Evolutionary conservation across 257 asterid genomes (phyloP).

Genomic region (Ophiorrhiza pumila): DNA sequence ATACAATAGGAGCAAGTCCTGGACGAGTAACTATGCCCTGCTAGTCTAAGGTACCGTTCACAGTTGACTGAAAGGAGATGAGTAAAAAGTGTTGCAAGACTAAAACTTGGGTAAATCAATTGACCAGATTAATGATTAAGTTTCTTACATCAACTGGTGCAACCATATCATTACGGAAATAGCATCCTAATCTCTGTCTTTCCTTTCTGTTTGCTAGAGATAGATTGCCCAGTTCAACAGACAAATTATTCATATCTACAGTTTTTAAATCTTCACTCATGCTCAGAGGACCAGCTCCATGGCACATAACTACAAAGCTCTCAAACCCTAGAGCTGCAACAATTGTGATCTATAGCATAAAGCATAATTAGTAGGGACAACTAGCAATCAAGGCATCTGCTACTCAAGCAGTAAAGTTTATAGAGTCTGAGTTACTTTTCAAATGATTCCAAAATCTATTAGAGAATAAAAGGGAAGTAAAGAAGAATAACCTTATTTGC

Average conservation of each 20-base stretch:
- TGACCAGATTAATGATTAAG: neutral
- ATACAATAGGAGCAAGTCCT: constrained; percentile 97
- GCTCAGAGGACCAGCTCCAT: constrained; percentile 77
- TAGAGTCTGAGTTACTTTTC: neutral
- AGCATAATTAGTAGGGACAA: neutral
- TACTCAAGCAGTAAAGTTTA: neutral
- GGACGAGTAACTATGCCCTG: constrained; percentile 99
- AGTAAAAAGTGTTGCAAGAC: neutral
- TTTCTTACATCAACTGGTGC: constrained; percentile 85
- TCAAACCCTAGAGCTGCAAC: constrained; percentile 96
- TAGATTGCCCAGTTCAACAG: constrained; percentile 37
- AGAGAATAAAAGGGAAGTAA: constrained; percentile 5
- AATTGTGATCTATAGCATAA: constrained; percentile 59
- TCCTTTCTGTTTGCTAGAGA: constrained; percentile 30
- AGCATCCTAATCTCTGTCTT: constrained; percentile 77
- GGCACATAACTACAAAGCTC: constrained; percentile 97
- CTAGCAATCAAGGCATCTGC: neutral
- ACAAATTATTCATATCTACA: constrained; percentile 30
- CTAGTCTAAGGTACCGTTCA: constrained; percentile 91
- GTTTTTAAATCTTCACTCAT: constrained; percentile 31
- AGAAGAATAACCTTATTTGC: constrained; percentile 64
- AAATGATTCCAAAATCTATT: neutral
- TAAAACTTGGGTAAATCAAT: neutral
- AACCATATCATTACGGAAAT: constrained; percentile 92
- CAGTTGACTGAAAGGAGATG: constrained; percentile 76